phyloP scores from a whole-genome alignment of 2,329 filamentous ascomycete species.

The Tolypocladium ophioglossoides region DNA sequence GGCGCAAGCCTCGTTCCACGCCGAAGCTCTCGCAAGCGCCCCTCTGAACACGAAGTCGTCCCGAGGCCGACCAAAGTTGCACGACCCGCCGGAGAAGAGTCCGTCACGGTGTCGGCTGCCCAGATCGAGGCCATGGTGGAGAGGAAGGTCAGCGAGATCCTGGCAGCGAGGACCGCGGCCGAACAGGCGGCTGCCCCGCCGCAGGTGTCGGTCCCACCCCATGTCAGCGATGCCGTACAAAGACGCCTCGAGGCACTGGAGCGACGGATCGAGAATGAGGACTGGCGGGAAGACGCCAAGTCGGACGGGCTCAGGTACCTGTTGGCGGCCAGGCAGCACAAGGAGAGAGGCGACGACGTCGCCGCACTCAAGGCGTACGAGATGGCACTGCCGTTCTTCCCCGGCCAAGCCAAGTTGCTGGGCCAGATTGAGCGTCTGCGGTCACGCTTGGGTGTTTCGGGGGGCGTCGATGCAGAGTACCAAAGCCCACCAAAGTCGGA shows the following conservation, averaged over 20 bases:
- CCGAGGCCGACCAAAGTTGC: constrained; percentile 38
- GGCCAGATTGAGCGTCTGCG: constrained; percentile 57
- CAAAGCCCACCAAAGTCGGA: neutral
- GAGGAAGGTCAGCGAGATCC: constrained; percentile 79
- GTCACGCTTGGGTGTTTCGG: constrained; percentile 32
- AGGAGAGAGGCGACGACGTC: constrained; percentile 67
- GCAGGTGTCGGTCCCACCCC: constrained; percentile 26
- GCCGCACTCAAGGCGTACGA: constrained; percentile 80
- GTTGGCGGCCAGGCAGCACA: constrained; percentile 86
- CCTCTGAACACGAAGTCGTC: constrained; percentile 27
- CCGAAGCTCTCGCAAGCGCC: constrained; percentile 26
- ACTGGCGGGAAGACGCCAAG: constrained; percentile 54
- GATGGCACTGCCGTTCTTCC: constrained; percentile 74
- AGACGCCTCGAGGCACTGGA: constrained; percentile 75
- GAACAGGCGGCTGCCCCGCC: constrained; percentile 24
- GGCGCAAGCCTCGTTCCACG: constrained; percentile 11
- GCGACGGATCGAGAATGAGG: constrained; percentile 62
- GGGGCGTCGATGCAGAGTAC: constrained; percentile 5
- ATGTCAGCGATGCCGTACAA: constrained; percentile 69
- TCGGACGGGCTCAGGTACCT: constrained; percentile 77
- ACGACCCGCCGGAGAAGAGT: constrained; percentile 22
- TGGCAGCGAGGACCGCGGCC: constrained; percentile 58
- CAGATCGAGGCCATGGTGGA: constrained; percentile 88
- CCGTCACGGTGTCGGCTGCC: constrained; percentile 50
- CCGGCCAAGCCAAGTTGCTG: constrained; percentile 67